Evolutionary conservation across 2,329 filamentous ascomycete genomes (phyloP).

Genomic region (Diaporthe capsici): DNA sequence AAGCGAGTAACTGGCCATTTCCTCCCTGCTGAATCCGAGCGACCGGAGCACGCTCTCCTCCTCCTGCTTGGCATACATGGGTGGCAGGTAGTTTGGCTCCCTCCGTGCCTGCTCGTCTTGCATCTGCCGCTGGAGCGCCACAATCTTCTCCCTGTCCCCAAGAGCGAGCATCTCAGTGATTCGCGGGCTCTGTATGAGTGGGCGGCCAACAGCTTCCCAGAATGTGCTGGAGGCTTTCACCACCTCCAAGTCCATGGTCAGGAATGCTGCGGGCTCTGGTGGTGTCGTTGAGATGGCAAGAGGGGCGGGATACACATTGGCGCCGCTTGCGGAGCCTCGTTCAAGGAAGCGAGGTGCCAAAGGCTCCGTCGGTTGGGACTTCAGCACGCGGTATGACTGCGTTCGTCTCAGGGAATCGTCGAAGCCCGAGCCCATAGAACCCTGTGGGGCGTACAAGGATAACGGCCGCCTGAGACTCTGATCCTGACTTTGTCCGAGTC

Average conservation of each 20-base stretch:
- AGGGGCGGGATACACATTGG: slow-evolving; percentile 63
- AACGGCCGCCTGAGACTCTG: slow-evolving; percentile 63
- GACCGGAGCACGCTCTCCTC: slow-evolving; percentile 68
- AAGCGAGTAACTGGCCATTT: slow-evolving; percentile 65
- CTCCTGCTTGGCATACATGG: slow-evolving; percentile 70
- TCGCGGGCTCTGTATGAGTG: slow-evolving; percentile 62
- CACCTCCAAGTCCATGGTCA: slow-evolving; percentile 72
- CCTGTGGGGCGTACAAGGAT: slow-evolving; percentile 64
- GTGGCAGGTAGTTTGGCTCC: slow-evolving; percentile 74
- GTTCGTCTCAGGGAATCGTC: slow-evolving; percentile 61
- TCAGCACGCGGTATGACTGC: slow-evolving; percentile 67
- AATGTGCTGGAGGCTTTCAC: slow-evolving; percentile 70
- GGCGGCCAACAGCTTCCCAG: slow-evolving; percentile 66
- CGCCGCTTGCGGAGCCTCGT: slow-evolving; percentile 62
- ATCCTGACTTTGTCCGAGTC: slow-evolving; percentile 61
- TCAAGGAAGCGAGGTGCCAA: slow-evolving; percentile 65
- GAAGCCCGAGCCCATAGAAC: slow-evolving; percentile 59
- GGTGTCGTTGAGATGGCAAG: slow-evolving; percentile 57
- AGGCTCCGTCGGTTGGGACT: slow-evolving; percentile 66
- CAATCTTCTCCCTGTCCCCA: slow-evolving; percentile 67
- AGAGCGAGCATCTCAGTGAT: slow-evolving; percentile 68
- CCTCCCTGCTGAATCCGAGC: slow-evolving; percentile 68
- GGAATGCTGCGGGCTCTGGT: slow-evolving; percentile 69
- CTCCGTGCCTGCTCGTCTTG: slow-evolving; percentile 70
- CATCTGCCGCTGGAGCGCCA: slow-evolving; percentile 64